These are phyloP conservation scores for Hymenoscyphus scutula DNA, from an alignment of 2,329 filamentous ascomycete genomes.

Conservation along the genomic window DNA sequence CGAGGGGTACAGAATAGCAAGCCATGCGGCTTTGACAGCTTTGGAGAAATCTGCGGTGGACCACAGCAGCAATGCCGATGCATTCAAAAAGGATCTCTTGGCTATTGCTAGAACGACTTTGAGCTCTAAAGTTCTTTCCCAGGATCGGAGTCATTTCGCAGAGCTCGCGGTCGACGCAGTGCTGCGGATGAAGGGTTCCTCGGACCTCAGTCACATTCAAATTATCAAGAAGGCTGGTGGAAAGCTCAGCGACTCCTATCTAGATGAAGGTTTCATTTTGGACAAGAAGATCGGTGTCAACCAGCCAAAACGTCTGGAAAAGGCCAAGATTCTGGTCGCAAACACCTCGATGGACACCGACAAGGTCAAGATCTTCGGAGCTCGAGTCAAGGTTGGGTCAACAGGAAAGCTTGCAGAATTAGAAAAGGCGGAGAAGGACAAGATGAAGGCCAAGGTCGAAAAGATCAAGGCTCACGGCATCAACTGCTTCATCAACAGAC, in stretches of 20 bases:
- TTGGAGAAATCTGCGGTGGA: conserved; percentile 84
- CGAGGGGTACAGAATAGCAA: conserved; percentile 97
- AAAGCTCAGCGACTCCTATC: conserved; percentile 95
- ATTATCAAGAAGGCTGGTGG: conserved; percentile 99
- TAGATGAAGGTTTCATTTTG: conserved; percentile 96
- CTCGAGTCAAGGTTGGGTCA: conserved; percentile 91
- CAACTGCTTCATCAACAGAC: conserved; percentile 99
- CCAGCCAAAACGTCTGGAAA: conserved; percentile 94
- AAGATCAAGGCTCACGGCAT: conserved; percentile 98
- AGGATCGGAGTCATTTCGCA: conserved; percentile 91
- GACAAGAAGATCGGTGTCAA: conserved; percentile 99
- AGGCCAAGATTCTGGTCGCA: conserved; percentile 95
- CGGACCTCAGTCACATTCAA: conserved; percentile 95
- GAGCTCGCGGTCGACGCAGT: conserved; percentile 89
- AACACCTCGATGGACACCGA: conserved; percentile 99
- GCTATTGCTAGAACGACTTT: conserved; percentile 92
- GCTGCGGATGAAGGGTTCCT: conserved; percentile 81
- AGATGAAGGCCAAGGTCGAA: conserved; percentile 99
- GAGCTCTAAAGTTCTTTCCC: conserved; percentile 93
- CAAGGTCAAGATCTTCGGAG: conserved; percentile 99
- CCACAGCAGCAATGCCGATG: conserved; percentile 77
- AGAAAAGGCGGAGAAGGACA: conserved; percentile 96
- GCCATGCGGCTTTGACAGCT: conserved; percentile 78
- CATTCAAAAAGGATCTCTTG: conserved; percentile 85
- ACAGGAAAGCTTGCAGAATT: conserved; percentile 97